These are phyloP conservation scores for Cyclaneusma minus DNA, from an alignment of 2,329 filamentous ascomycete genomes.

Conservation along the genomic window DNA sequence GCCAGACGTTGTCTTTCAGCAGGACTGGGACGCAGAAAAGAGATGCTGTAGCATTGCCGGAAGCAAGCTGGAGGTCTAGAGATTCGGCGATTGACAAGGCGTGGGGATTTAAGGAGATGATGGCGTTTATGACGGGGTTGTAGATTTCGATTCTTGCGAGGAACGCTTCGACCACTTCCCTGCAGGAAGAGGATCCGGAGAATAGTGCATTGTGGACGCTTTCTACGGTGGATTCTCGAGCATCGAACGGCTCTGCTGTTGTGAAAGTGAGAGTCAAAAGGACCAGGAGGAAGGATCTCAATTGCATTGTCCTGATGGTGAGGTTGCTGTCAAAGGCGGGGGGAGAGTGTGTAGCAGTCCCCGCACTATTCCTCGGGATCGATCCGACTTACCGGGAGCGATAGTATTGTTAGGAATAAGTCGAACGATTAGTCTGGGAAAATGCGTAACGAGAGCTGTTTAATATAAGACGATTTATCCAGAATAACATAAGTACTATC, in stretches of 20 bases:
- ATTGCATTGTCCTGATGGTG: too few relatives aligned
- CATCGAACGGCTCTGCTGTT: conserved; percentile 26
- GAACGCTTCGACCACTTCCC: conserved; percentile 10
- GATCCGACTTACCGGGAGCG: too few relatives aligned
- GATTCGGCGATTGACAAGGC: conserved; percentile 31
- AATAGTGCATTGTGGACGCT: conserved; percentile 39
- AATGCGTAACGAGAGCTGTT: too few relatives aligned
- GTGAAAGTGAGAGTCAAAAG: too few relatives aligned
- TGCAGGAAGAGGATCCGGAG: conserved; percentile 21
- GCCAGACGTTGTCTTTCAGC: conserved; percentile 40
- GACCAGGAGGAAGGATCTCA: too few relatives aligned
- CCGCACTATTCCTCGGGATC: too few relatives aligned
- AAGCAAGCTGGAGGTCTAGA: conserved; percentile 28
- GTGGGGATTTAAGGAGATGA: conserved; percentile 20
- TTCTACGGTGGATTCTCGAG: conserved; percentile 41
- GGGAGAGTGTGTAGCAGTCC: too few relatives aligned
- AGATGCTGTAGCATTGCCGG: conserved; percentile 30
- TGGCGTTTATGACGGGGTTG: conserved; percentile 40
- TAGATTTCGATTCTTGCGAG: conserved; percentile 38
- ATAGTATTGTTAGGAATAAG: too few relatives aligned
- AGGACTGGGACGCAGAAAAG: conserved; percentile 47
- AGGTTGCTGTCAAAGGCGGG: too few relatives aligned
- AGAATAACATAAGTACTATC: too few relatives aligned
- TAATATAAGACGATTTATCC: too few relatives aligned
- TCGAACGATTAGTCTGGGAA: too few relatives aligned